Conservation (phyloP, 202 grass and related monocot species). For the Dendrocalamus latiflorus region DNA sequence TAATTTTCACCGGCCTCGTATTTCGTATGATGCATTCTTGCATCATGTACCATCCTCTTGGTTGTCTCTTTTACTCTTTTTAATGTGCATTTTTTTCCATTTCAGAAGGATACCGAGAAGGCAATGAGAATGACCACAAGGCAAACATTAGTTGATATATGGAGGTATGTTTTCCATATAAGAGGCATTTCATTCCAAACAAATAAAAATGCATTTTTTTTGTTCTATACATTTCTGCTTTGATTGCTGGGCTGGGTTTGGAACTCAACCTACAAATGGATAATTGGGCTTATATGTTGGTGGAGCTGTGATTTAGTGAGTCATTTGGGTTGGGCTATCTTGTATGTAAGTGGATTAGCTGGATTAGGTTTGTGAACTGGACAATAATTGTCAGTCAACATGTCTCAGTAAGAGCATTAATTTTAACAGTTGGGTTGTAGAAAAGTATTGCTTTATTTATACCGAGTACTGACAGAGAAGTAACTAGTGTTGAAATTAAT, state of each 20-base stretch:
- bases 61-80: constrained; percentile 3
- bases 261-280: not conserved
- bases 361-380: not conserved
- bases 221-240: not conserved
- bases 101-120: constrained; percentile 78
- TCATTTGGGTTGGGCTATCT: no score
- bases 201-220: not conserved
- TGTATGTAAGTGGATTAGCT: not conserved
- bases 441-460: not conserved
- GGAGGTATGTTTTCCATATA: constrained; percentile 53
- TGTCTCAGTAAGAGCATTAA: no score
- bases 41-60: not conserved
- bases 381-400: not conserved
- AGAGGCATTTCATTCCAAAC: not conserved
- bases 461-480: not conserved
- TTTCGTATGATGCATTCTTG: not conserved
- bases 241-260: not conserved
- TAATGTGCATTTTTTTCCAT: not conserved
- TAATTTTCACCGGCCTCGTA: no score
- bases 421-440: not conserved
- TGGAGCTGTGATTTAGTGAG: not conserved
- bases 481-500: not conserved
- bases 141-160: constrained; percentile 78
- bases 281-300: not conserved
- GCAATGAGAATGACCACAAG: constrained; percentile 92